phyloP scores from a whole-genome alignment of 768 basidiomycete species.

The Lactarius sanguifluus region DNA sequence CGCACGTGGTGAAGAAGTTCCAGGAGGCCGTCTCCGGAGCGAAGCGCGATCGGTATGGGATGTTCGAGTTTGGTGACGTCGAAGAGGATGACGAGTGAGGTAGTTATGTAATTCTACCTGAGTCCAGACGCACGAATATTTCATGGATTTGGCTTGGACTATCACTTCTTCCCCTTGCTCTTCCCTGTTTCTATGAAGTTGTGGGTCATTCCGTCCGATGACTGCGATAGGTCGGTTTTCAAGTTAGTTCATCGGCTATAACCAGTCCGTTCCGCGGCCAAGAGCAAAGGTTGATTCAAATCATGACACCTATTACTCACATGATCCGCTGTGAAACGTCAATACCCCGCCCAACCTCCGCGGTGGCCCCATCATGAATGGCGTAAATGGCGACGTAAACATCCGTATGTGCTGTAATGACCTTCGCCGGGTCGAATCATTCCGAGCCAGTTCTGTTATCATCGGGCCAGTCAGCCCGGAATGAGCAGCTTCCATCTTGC shows the following conservation, averaged over 20 bases:
- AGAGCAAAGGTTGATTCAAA: neutral
- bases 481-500: neutral
- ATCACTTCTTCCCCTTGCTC: neutral
- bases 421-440: neutral
- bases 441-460: neutral
- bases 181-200: neutral
- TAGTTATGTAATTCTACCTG: neutral
- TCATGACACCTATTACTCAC: neutral
- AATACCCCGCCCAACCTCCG: conserved; percentile 11
- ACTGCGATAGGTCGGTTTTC: neutral
- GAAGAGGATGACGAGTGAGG: conserved; percentile 65
- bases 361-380: neutral
- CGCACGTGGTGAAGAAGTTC: conserved; percentile 63
- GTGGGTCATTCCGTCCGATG: neutral
- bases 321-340: neutral
- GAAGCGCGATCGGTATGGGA: conserved; percentile 73
- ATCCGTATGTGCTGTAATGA: neutral
- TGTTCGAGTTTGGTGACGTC: conserved; percentile 91
- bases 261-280: neutral
- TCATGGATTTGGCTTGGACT: neutral
- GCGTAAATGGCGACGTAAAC: neutral
- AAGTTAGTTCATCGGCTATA: neutral
- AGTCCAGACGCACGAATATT: neutral
- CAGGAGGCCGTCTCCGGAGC: conserved; percentile 60
- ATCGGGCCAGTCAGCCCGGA: neutral